phyloP scores from a whole-genome alignment of 495 filamentous ascomycete species.

The Xylaria grammica region DNA sequence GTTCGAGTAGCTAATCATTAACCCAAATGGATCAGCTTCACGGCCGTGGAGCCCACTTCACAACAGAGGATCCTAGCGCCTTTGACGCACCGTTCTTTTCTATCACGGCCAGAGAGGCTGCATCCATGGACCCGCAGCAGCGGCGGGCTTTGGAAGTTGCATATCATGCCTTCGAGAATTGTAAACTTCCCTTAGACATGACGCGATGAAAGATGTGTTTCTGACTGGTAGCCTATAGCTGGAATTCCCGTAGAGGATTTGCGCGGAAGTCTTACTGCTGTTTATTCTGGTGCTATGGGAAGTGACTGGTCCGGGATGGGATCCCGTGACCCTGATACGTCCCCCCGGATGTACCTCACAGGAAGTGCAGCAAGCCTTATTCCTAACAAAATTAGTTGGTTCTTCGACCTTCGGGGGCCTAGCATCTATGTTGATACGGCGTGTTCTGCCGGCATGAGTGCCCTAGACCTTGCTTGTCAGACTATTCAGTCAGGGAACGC shows the following conservation, averaged over 20 bases:
- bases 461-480: not conserved
- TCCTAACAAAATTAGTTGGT: conserved; percentile 51
- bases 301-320: not conserved
- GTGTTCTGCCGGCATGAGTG: conserved; percentile 64
- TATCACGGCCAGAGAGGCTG: not conserved
- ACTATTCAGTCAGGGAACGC: not conserved
- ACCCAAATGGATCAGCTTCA: too few species aligned
- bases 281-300: not conserved
- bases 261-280: not conserved
- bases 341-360: not conserved
- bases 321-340: not conserved
- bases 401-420: conserved; percentile 48
- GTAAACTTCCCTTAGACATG: too few species aligned
- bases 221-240: too few species aligned
- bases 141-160: not conserved
- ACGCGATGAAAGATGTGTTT: too few species aligned
- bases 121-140: conserved; percentile 1
- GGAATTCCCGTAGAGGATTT: not conserved
- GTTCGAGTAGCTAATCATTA: too few species aligned
- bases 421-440: conserved; percentile 51
- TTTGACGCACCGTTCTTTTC: conserved; percentile 11
- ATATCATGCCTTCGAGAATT: conserved; percentile 1
- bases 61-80: not conserved
- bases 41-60: not conserved
- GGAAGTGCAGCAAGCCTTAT: not conserved